phyloP scores from a whole-genome alignment of 2,329 filamentous ascomycete species.

The Paraphoma chrysanthemicola region DNA sequence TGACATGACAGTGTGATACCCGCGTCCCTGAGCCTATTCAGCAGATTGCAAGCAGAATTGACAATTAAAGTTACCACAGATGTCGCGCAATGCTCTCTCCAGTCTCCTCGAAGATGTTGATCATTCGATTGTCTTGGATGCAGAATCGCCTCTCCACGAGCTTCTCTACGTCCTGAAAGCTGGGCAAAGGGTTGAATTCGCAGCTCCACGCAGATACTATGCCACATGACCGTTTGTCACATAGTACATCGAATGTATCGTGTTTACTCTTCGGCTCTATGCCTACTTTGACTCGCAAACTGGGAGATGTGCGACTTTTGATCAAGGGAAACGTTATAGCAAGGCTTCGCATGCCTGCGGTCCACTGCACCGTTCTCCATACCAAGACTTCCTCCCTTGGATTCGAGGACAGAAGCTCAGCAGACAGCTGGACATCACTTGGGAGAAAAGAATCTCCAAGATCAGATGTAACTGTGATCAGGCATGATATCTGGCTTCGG shows the following conservation, averaged over 20 bases:
- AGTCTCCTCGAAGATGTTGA: conserved; percentile 71
- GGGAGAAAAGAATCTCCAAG: conserved; percentile 70
- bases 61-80: conserved; percentile 63
- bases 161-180: conserved; percentile 54
- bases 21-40: conserved; percentile 57
- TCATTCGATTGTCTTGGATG: conserved; percentile 46
- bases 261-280: conserved; percentile 30
- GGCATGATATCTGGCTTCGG: conserved; percentile 29
- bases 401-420: conserved; percentile 42
- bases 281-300: conserved; percentile 51
- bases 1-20: conserved; percentile 64
- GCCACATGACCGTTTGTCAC: conserved; percentile 45
- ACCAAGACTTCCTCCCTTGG: conserved; percentile 47
- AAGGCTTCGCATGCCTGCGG: conserved; percentile 52
- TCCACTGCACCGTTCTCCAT: conserved; percentile 54
- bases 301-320: conserved; percentile 47
- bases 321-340: conserved; percentile 52
- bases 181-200: conserved; percentile 49
- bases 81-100: conserved; percentile 76
- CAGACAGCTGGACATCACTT: conserved; percentile 53
- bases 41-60: background rate
- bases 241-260: conserved; percentile 38
- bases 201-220: conserved; percentile 66
- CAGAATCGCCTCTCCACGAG: conserved; percentile 64
- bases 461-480: conserved; percentile 72